Evolutionary conservation across 805 yeast species (phyloP), one percentile per base, ranked within the genome.

Genomic region (Ogataea trehalophila): DNA sequence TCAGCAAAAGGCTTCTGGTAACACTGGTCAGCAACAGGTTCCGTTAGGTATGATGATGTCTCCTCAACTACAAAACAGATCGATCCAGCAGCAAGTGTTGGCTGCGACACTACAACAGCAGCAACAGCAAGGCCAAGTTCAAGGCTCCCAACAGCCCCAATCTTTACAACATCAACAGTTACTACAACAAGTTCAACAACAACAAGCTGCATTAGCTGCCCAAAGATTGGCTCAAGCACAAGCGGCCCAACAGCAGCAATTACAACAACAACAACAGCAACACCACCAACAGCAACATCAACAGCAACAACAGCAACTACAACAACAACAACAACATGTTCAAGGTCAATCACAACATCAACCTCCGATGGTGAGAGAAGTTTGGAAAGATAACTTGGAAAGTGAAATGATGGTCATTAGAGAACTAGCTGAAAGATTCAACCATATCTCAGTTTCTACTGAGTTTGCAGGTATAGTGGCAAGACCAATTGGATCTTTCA

Each of bases 401-500:
- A 73, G 75, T 46, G 94, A 85, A 59, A 80, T 85, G 65, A 76
- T 74, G 49, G 67, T 76, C 13, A 77, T 86, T 43, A 74, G 90
- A 52, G 74, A 76, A 44, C 71, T 85, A 31, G 72, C 82, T 38
- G 77, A 72, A 45, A 76, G 76, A 49, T 82, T 76, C 57, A 77
- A 81, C 46, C 72, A 74, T 55, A 77, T 85, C 23, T 77, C 87
- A 3, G 77, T 90, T 49, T 91, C 90, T 57, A 90, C 95, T 41
- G 98, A 94, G 65, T 90, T 94, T 62, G 97, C 97, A 0, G 99
- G 99, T 0, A 87, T 95, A 20, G 85, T 92, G 26, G 96, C 96
- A 2, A 79, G 99, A 58, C 99, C 99, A 15, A 87, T 94, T 50
- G 99, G 99, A 17, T 81, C 87, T 17, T 94, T 94, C 68, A 81